Evolutionary conservation across 768 basidiomycete genomes (phyloP).

Genomic region (Termitomyces sp.): DNA sequence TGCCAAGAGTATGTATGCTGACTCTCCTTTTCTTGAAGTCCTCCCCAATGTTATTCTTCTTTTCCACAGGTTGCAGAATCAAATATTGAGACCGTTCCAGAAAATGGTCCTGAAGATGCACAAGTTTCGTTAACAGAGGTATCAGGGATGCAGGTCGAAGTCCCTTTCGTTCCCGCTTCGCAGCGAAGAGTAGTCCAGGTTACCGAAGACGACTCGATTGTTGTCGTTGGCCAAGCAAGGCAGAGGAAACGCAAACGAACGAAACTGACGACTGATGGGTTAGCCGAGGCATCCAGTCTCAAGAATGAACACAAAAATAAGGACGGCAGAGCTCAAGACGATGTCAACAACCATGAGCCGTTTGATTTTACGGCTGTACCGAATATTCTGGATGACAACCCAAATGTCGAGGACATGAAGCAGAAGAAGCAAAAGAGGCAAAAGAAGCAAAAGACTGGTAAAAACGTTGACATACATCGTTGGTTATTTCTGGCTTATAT

Average conservation of each 20-base stretch:
- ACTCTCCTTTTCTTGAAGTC: neutral
- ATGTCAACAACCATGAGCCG: conserved; percentile 32
- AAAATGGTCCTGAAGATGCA: conserved; percentile 10
- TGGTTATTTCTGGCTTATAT: neutral
- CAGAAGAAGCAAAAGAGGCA: conserved; percentile 52
- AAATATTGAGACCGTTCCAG: conserved; percentile 9
- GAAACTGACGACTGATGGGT: conserved; percentile 23
- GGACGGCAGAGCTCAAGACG: conserved; percentile 18
- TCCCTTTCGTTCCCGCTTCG: conserved; percentile 73
- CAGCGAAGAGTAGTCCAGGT: conserved; percentile 40
- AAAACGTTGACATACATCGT: conserved; percentile 8
- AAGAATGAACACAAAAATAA: conserved; percentile 17
- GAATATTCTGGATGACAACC: conserved; percentile 67
- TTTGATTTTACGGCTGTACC: conserved; percentile 72
- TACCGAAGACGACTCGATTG: conserved; percentile 57
- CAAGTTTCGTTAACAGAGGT: conserved; percentile 22
- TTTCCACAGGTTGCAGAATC: conserved; percentile 1
- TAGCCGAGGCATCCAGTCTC: conserved; percentile 18
- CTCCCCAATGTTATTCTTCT: neutral
- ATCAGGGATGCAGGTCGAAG: conserved; percentile 56
- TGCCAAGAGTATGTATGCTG: conserved; percentile 36
- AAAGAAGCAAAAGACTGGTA: conserved; percentile 39
- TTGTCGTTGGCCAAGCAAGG: conserved; percentile 65
- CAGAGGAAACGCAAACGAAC: conserved; percentile 65
- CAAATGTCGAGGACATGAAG: conserved; percentile 35